Evolutionary conservation across 768 basidiomycete genomes (phyloP).

Genomic region (Paxillus involutus): DNA sequence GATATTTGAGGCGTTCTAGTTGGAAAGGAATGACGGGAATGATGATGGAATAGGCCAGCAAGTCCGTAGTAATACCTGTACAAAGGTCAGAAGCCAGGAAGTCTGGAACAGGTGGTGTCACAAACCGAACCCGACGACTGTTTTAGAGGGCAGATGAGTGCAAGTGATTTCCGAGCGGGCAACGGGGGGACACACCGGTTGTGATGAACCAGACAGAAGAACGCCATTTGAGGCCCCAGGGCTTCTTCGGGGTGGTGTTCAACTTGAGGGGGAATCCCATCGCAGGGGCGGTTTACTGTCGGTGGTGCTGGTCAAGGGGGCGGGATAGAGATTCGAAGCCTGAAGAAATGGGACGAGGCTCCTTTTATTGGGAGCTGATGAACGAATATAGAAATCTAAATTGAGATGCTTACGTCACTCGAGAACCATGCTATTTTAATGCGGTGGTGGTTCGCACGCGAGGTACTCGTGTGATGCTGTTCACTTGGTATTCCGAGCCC

Average conservation of each 20-base stretch:
- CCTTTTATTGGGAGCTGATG: not conserved
- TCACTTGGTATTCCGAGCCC: no score
- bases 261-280: slow-evolving; percentile 9
- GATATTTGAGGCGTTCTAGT: slow-evolving; percentile 48
- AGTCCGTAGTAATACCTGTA: slow-evolving; percentile 45
- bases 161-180: not conserved
- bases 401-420: not conserved
- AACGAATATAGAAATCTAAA: not conserved
- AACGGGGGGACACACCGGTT: slow-evolving; percentile 28
- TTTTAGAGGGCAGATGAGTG: not conserved
- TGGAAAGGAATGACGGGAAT: slow-evolving; percentile 67
- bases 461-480: no score
- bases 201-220: slow-evolving; percentile 60
- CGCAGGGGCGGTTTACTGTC: not conserved
- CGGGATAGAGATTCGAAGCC: not conserved
- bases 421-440: no score
- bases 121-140: slow-evolving; percentile 52
- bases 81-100: not conserved
- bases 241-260: slow-evolving; percentile 15
- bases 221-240: slow-evolving; percentile 54
- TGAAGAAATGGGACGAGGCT: not conserved
- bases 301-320: not conserved
- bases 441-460: no score
- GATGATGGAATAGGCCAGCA: slow-evolving; percentile 61
- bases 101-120: not conserved